Conservation (phyloP, 768 basidiomycete species). For the Suillus weaverae region DNA sequence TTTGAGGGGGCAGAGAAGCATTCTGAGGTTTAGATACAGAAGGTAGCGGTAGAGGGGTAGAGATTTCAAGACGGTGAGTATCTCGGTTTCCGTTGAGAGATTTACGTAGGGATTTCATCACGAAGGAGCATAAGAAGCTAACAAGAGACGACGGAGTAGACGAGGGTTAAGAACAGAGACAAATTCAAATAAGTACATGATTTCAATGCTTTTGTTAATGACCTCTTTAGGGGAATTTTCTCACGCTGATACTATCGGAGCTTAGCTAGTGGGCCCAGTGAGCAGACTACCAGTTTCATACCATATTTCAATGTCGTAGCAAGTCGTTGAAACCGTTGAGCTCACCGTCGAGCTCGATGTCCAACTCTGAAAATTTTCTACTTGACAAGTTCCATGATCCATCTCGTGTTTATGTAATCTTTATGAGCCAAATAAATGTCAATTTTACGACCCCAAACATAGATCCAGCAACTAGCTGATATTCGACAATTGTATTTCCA, state of each 20-base stretch:
- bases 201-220: background rate
- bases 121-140: slow-evolving; percentile 17
- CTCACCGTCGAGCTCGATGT: background rate
- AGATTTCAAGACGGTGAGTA: slow-evolving; percentile 59
- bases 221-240: background rate
- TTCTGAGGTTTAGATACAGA: slow-evolving; percentile 68
- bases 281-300: background rate
- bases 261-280: background rate
- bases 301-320: background rate
- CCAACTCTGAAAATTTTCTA: background rate
- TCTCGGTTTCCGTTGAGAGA: slow-evolving; percentile 72
- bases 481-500: slow-evolving; percentile 9
- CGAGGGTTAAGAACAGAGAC: slow-evolving; percentile 21
- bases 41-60: slow-evolving; percentile 66
- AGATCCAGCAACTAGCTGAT: slow-evolving; percentile 6
- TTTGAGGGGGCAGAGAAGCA: slow-evolving; percentile 83
- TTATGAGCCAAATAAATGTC: slow-evolving; percentile 5
- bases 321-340: background rate
- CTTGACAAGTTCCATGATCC: background rate
- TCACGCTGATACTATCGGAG: background rate
- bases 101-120: slow-evolving; percentile 84
- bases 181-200: slow-evolving; percentile 11
- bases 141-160: slow-evolving; percentile 8
- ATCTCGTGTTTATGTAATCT: slow-evolving; percentile 25
- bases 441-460: slow-evolving; percentile 10